Base-by-base conservation (phyloP, 345 rosid genomes). In the Sisymbrium irio region DNA sequence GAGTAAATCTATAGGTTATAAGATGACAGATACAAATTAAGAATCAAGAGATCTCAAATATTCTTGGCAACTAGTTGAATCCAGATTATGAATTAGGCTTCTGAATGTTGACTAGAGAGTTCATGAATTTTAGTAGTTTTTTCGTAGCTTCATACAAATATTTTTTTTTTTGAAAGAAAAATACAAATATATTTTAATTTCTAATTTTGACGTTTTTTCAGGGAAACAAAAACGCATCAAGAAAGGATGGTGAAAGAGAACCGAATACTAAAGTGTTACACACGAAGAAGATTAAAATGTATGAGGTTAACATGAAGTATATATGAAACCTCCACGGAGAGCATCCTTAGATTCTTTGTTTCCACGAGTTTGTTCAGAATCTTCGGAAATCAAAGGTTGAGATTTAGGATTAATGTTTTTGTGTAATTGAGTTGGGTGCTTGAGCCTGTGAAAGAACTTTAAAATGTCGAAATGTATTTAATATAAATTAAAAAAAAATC, bases 271-370 rank as follows among this genome's bases (percentile, higher is more conserved):
- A 63, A 69, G 66, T 56, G 35, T 70, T 77, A 70, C 61, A 62
- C 46, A 37, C 27, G 67, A 39, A 76, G 45, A 37, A 77, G 3
- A 15, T 15, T 7, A 36, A 69, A 70, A 76, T 45, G 71, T 49
- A 62, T 11, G 44, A 68, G 55, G 74, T 19, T 70, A 69, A 37
- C 28, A 36, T 55, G 76, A 77, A 64, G 32, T 12, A 5, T 5
- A 13, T 28, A 75, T 28, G 44, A 56, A 56, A 25, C 7, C 49
- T 57, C 19, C 1, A 12, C 9, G 33, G 53, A 36, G 18, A 47
- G 61, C 67, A 66, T 49, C 60, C 53, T 36, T 36, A 46, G 49
- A 56, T 56, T 56, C 51, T 65, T 45, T 5, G 61, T 56, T 51
- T 45, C 65, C 49, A 60, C 50, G 5, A 59, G 37, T 51, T 0